These are phyloP conservation scores for Ceriops tagal DNA, from an alignment of 345 rosid genomes.

Conservation along the genomic window DNA sequence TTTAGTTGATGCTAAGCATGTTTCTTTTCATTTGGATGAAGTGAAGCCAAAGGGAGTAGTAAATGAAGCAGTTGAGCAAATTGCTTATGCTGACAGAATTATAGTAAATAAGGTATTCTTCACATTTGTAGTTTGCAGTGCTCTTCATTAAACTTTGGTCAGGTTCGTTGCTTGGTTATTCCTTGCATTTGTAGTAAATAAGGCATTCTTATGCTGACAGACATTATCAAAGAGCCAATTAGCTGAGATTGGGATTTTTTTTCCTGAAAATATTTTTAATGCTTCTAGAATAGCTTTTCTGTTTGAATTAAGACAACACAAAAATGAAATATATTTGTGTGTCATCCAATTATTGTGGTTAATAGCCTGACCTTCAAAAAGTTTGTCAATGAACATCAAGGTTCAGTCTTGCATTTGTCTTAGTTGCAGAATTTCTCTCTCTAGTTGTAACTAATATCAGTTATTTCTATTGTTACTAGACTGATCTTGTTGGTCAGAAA, in stretches of 20 bases:
- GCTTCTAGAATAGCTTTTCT: no score
- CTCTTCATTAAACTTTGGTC: background rate
- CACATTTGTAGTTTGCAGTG: background rate
- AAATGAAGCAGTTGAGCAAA: slow-evolving; percentile 96
- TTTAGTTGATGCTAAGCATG: slow-evolving; percentile 95
- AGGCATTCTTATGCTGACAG: no score
- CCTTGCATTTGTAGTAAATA: background rate
- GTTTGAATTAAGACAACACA: no score
- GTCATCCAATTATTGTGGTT: no score
- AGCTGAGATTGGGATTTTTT: no score
- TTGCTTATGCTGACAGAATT: slow-evolving; percentile 91
- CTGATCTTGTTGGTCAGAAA: slow-evolving; percentile 77
- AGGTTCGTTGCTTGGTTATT: background rate
- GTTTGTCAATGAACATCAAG: no score
- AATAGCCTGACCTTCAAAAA: no score
- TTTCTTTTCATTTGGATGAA: slow-evolving; percentile 69
- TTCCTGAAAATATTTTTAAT: no score
- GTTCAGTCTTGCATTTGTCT: background rate
- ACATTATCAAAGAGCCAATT: no score
- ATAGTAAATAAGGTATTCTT: slow-evolving; percentile 72
- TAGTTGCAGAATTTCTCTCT: background rate
- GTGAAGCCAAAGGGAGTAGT: slow-evolving; percentile 88
- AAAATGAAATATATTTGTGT: no score
- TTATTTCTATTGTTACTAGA: slow-evolving; percentile 42
- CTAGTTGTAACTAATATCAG: slow-evolving; percentile 12